These are phyloP conservation scores for Hansenula sp. DNA, from an alignment of 1,139 yeast species.

Conservation along the genomic window DNA sequence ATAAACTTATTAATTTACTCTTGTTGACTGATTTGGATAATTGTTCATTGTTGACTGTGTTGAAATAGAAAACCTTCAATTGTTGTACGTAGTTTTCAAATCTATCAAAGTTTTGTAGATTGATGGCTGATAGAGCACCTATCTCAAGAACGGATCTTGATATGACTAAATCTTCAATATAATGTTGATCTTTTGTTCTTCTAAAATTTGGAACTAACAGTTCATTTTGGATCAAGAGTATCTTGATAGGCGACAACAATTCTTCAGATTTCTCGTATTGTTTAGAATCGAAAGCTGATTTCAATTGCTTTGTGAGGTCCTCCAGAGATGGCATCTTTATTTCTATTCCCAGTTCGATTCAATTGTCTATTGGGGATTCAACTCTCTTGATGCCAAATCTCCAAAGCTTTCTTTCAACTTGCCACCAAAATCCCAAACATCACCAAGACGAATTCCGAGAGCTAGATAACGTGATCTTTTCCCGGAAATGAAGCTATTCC, in stretches of 20 bases:
- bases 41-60: conserved; percentile 29
- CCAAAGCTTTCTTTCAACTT: not conserved
- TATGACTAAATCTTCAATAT: conserved; percentile 65
- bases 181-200: conserved; percentile 33
- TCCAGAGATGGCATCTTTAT: conserved; percentile 29
- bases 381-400: not conserved
- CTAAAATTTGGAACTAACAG: conserved; percentile 64
- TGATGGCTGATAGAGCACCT: conserved; percentile 77
- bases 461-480: no score
- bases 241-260: conserved; percentile 67
- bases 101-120: conserved; percentile 54
- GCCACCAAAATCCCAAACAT: not conserved
- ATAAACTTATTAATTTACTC: conserved; percentile 74
- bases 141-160: conserved; percentile 82
- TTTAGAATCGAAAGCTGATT: conserved; percentile 55
- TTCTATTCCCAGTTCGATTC: no score
- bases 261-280: conserved; percentile 59
- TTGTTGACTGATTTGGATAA: conserved; percentile 60
- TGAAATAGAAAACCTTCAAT: conserved; percentile 68
- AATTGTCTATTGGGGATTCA: not conserved
- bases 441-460: not conserved
- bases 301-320: conserved; percentile 63
- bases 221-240: conserved; percentile 74
- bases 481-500: no score
- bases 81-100: conserved; percentile 75